Conservation (phyloP, 805 yeast species). For the Yueomyces sinensis region DNA sequence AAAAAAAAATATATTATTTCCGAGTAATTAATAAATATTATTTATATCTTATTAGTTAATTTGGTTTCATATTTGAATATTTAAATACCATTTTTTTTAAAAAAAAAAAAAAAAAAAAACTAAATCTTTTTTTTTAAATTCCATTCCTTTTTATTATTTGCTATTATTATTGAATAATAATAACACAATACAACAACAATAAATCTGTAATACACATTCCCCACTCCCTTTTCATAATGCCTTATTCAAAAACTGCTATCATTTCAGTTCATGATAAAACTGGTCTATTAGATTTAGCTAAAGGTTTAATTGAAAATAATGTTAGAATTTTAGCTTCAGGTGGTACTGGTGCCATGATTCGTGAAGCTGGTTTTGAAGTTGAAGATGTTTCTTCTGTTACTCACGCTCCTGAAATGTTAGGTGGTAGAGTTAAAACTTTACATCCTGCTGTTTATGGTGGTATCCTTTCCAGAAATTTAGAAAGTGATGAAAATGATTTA, state of each 20-base stretch:
- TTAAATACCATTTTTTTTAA: too few species aligned
- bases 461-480: slow-evolving; percentile 87
- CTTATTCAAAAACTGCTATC: slow-evolving; percentile 58
- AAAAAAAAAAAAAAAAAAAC: too few species aligned
- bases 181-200: too few species aligned
- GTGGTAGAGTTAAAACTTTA: slow-evolving; percentile 95
- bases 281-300: slow-evolving; percentile 89
- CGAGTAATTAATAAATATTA: too few species aligned
- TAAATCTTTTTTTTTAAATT: too few species aligned
- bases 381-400: slow-evolving; percentile 92
- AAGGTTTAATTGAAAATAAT: slow-evolving; percentile 78
- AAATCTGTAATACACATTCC: too few species aligned
- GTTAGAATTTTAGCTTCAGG: slow-evolving; percentile 94
- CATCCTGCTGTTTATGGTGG: slow-evolving; percentile 99
- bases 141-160: too few species aligned
- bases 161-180: too few species aligned
- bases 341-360: slow-evolving; percentile 86
- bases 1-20: too few species aligned
- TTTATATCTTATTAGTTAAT: too few species aligned
- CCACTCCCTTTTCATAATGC: too few species aligned
- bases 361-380: slow-evolving; percentile 97
- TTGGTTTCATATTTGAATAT: too few species aligned
- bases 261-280: slow-evolving; percentile 96
- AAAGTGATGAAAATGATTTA: slow-evolving; percentile 81
- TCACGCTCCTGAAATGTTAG: slow-evolving; percentile 98